These are phyloP conservation scores for Myriosclerotinia scirpicola DNA, from an alignment of 2,329 filamentous ascomycete genomes.

Conservation along the genomic window DNA sequence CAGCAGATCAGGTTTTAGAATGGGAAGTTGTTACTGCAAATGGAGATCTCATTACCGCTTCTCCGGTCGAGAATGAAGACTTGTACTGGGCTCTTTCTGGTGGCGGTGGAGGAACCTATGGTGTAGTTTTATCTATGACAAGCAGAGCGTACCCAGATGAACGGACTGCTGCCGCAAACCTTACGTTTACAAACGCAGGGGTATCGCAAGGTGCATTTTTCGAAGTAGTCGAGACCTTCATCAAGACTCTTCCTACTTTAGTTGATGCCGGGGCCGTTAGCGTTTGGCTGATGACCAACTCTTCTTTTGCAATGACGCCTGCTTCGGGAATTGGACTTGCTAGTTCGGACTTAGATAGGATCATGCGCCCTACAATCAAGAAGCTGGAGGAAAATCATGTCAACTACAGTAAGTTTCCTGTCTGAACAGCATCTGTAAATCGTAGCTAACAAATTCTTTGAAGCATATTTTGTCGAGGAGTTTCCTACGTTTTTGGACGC, in stretches of 20 bases:
- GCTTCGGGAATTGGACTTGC: neutral
- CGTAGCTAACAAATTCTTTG: neutral
- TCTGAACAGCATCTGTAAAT: neutral
- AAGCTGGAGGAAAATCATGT: conserved; percentile 3
- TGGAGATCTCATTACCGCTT: conserved; percentile 51
- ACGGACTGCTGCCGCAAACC: conserved; percentile 46
- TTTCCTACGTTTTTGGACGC: neutral
- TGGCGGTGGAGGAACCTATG: conserved; percentile 56
- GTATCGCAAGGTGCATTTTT: conserved; percentile 49
- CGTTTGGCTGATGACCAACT: neutral
- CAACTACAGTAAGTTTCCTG: neutral
- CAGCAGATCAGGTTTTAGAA: conserved; percentile 58
- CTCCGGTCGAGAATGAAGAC: conserved; percentile 52
- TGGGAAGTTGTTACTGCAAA: conserved; percentile 54
- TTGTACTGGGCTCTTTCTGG: conserved; percentile 64
- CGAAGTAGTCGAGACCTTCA: conserved; percentile 49
- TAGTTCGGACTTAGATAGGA: neutral
- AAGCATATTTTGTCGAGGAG: conserved; percentile 5
- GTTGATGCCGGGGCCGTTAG: conserved; percentile 48
- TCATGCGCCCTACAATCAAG: conserved; percentile 1
- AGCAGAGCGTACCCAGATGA: conserved; percentile 50
- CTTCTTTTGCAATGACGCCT: conserved; percentile 4
- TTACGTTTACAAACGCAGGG: conserved; percentile 45
- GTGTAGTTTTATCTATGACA: conserved; percentile 51
- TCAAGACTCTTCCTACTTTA: conserved; percentile 47